These are phyloP conservation scores for Mycena polygramma DNA, from an alignment of 768 basidiomycete genomes.

Conservation along the genomic window DNA sequence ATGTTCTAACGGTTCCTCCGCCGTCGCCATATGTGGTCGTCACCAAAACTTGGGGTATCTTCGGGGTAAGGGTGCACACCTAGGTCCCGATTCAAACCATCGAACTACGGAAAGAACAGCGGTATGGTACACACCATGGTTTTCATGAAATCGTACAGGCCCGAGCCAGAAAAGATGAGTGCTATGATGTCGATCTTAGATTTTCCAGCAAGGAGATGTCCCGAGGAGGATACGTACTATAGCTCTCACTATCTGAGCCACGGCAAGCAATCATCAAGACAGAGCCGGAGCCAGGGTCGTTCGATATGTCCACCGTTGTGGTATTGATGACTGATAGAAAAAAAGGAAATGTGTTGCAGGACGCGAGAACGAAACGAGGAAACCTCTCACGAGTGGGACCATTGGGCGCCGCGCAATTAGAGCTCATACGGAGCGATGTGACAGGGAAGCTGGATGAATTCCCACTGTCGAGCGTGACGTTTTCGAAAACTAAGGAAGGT, in stretches of 20 bases:
- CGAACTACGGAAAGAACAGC: no score
- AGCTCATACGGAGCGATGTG: background rate
- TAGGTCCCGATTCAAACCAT: no score
- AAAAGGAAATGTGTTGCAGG: background rate
- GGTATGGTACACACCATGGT: conserved; percentile 1
- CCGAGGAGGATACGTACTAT: conserved; percentile 1
- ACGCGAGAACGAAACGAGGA: background rate
- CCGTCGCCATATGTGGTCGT: background rate
- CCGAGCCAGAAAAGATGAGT: background rate
- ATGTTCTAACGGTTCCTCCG: background rate
- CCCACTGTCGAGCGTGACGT: background rate
- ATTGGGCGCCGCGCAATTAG: background rate
- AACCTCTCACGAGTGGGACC: background rate
- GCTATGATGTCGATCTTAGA: background rate
- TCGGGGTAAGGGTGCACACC: conserved; percentile 2
- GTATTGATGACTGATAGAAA: background rate
- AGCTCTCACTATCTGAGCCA: background rate
- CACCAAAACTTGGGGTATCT: background rate
- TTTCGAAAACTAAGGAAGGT: background rate
- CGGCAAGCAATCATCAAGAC: conserved; percentile 5
- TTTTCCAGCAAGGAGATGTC: no score
- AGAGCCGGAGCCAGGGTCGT: background rate
- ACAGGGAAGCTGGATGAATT: background rate
- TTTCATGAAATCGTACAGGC: conserved; percentile 2
- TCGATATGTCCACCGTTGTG: background rate